phyloP scores from a whole-genome alignment of 1,284 basidiomycete genomes.

The Kwoniella shivajii region DNA sequence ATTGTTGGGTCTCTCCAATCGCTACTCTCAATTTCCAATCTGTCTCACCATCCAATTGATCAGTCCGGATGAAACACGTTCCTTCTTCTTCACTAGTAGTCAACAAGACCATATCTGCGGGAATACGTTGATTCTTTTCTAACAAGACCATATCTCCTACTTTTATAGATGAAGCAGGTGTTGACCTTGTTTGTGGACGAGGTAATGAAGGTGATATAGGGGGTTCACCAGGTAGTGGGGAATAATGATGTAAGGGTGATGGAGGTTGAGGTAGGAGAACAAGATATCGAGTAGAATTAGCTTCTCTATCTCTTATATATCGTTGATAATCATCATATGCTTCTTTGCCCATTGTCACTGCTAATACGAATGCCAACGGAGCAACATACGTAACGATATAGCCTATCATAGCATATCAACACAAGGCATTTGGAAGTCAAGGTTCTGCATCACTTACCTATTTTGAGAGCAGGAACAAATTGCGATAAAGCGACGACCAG shows the following conservation, averaged over 20 bases:
- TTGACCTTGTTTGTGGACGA: constrained; percentile 59
- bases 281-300: constrained; percentile 90
- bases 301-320: constrained; percentile 85
- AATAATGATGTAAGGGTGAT: constrained; percentile 45
- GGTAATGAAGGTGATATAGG: constrained; percentile 21
- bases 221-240: constrained; percentile 48
- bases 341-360: constrained; percentile 97
- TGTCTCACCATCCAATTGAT: constrained; percentile 98
- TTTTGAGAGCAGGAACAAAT: constrained; percentile 94
- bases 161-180: constrained; percentile 83
- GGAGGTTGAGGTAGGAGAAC: constrained; percentile 65
- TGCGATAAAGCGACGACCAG: constrained; percentile 94
- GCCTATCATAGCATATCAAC: constrained; percentile 58
- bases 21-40: constrained; percentile 98
- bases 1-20: constrained; percentile 76
- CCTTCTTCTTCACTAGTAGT: constrained; percentile 78
- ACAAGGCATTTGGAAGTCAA: too few relatives aligned
- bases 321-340: constrained; percentile 97
- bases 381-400: constrained; percentile 96
- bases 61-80: constrained; percentile 95
- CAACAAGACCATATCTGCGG: constrained; percentile 89
- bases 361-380: constrained; percentile 91
- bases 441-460: too few relatives aligned
- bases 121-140: constrained; percentile 97
- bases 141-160: constrained; percentile 90